Evolutionary conservation across 805 yeast genomes (phyloP).

Genomic region (Spathaspora hagerdaliae): DNA sequence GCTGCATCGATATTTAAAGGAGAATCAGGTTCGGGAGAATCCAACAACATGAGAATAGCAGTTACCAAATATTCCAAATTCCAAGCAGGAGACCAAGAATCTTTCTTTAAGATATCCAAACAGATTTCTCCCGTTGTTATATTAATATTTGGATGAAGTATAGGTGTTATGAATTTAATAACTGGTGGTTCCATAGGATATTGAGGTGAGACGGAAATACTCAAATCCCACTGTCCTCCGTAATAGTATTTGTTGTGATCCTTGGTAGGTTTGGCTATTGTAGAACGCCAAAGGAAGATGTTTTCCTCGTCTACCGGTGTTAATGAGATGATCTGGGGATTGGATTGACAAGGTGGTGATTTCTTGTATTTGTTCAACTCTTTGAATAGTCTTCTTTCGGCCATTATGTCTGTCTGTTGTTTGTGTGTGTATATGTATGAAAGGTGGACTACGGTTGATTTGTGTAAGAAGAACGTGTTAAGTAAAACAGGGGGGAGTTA

Average conservation of each 20-base stretch:
- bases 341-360: slow-evolving; percentile 21
- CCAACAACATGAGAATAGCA: slow-evolving; percentile 55
- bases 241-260: slow-evolving; percentile 46
- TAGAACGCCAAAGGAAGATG: slow-evolving; percentile 49
- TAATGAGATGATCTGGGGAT: slow-evolving; percentile 38
- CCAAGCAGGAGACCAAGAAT: slow-evolving; percentile 76
- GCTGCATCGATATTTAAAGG: slow-evolving; percentile 72
- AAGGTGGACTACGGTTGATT: not conserved
- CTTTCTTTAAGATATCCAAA: slow-evolving; percentile 54
- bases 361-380: slow-evolving; percentile 32
- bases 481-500: not conserved
- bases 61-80: slow-evolving; percentile 50
- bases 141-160: slow-evolving; percentile 40
- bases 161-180: slow-evolving; percentile 44
- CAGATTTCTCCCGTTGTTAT: slow-evolving; percentile 62
- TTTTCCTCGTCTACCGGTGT: slow-evolving; percentile 43
- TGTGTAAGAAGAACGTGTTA: not conserved
- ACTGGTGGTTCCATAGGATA: slow-evolving; percentile 63
- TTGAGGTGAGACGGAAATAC: slow-evolving; percentile 38
- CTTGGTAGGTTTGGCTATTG: slow-evolving; percentile 44
- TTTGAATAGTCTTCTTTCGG: slow-evolving; percentile 37
- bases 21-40: slow-evolving; percentile 66
- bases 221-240: slow-evolving; percentile 49
- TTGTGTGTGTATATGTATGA: too few species aligned
- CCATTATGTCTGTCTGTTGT: slow-evolving; percentile 23